Percentiles rank a stretch among this genome's conserved stretches.
Conservation (phyloP, 1,284 basidiomycete species). For the Ceratobasidium sp. region DNA sequence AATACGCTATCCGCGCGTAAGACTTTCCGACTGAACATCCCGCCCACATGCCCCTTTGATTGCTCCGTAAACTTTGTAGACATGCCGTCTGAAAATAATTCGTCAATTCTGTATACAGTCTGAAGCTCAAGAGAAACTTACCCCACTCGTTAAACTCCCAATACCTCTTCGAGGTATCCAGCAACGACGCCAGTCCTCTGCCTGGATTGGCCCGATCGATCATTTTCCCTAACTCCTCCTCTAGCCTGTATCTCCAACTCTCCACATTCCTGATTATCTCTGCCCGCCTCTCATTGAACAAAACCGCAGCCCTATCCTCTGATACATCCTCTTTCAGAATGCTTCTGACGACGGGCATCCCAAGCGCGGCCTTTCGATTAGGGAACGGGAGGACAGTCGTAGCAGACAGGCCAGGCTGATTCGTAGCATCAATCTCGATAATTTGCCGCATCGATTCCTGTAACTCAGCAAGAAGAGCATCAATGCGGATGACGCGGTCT, state of each 20-base stretch:
- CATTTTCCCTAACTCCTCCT: background rate
- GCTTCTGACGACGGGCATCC: background rate
- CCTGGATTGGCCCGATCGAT: background rate
- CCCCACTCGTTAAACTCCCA: background rate
- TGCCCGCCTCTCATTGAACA: background rate
- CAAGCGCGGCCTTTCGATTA: background rate
- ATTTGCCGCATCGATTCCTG: background rate
- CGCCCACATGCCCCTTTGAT: background rate
- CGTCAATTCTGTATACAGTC: background rate
- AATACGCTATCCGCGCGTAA: conserved; percentile 39
- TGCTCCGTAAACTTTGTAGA: conserved; percentile 20
- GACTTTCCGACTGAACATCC: background rate
- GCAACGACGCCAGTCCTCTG: background rate
- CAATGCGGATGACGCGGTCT: conserved; percentile 3
- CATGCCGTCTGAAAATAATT: background rate
- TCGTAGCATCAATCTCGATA: background rate
- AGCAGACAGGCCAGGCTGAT: background rate
- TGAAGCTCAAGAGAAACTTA: background rate
- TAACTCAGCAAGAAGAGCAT: conserved; percentile 14
- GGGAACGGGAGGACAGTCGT: conserved; percentile 24
- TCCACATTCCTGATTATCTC: background rate
- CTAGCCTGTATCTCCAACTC: conserved; percentile 1
- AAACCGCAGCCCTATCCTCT: background rate
- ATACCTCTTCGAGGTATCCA: background rate
- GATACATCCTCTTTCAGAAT: conserved; percentile 16